Percentiles rank a stretch among this genome's conserved stretches.
Conservation (phyloP, 441 rosid species). For the Sinapis alba region DNA sequence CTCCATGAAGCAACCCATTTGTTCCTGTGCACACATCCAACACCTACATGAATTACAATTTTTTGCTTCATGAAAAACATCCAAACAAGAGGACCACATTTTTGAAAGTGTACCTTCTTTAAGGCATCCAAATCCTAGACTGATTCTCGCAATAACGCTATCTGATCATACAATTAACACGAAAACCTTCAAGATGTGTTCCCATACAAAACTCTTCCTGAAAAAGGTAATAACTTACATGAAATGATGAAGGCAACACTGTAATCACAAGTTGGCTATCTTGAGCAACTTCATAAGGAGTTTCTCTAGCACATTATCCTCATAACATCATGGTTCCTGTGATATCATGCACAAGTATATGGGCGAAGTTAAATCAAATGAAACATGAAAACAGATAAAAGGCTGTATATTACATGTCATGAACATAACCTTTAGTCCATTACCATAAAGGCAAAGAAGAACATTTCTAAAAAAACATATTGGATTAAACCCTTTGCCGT, state of each 20-base stretch:
- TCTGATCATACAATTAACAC: not conserved
- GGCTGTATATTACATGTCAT: too few relatives aligned
- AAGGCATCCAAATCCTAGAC: not conserved
- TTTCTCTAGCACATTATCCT: slow-evolving; percentile 51
- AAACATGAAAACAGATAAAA: too few relatives aligned
- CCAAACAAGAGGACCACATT: not conserved
- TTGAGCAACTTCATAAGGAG: slow-evolving; percentile 84
- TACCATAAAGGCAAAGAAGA: too few relatives aligned
- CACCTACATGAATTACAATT: not conserved
- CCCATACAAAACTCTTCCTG: not conserved
- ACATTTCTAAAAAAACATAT: too few relatives aligned
- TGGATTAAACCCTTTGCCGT: too few relatives aligned
- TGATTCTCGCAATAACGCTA: not conserved
- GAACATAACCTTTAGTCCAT: too few relatives aligned
- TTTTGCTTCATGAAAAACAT: slow-evolving; percentile 4
- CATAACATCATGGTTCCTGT: slow-evolving; percentile 51
- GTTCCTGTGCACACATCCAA: slow-evolving; percentile 80
- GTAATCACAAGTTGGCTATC: slow-evolving; percentile 82
- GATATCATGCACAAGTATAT: slow-evolving; percentile 41
- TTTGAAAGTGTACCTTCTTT: not conserved
- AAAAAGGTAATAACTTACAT: slow-evolving; percentile 51
- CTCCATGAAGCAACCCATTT: slow-evolving; percentile 70
- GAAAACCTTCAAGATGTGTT: not conserved
- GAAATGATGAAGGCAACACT: slow-evolving; percentile 91
- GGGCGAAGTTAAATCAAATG: slow-evolving; percentile 4